Base-by-base conservation (phyloP, 345 rosid species). In the Salix viminalis region DNA sequence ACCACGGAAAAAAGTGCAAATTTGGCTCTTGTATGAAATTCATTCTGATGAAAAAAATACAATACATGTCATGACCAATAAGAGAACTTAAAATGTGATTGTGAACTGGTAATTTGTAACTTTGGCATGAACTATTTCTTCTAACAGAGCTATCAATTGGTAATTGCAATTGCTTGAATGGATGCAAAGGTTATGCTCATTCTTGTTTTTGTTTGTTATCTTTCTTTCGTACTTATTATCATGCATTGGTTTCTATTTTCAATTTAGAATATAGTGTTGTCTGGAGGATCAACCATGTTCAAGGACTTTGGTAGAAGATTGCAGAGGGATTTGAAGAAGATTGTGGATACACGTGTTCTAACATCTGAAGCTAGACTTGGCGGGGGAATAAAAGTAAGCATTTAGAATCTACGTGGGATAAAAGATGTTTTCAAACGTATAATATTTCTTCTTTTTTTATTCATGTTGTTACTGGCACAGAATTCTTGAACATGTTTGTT, bases 221-320 rank as follows among this genome's bases (percentile, higher is more conserved):
- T 56, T 39, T 28, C 6, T 18, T 69, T 42, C 36, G 14, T 18
- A 23, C 58, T 66, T 39, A 36, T 14, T 39, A 64, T 34, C 46
- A 61, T 28, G 50, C 19, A 48, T 54, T 80, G 62, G 54, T 79
- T 77, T 76, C 41, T 36, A 69, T 70, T 71, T 64, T 70, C n/a
- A 61, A 73, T 75, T 79, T 90, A 95, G 99, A 95, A 95, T 86
- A 90, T 95, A 76, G 99, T 95, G 61, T 84, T 95, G 82, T 93
- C 99, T 30, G 99, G 99, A 68, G 98, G 99, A 58, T 96, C 99
- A 79, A 96, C 99, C 37, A 90, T 96, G 99, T 95, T 95, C 90
- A 95, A 95, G 84, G 99, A 95, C 86, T 93, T 95, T 73, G 93
- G 92, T 81, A 89, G 97, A 87, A 90, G 99, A 86, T 86, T 95